These are phyloP conservation scores for Colletotrichum zoysiae DNA, from an alignment of 2,329 filamentous ascomycete species.

Conservation along the genomic window DNA sequence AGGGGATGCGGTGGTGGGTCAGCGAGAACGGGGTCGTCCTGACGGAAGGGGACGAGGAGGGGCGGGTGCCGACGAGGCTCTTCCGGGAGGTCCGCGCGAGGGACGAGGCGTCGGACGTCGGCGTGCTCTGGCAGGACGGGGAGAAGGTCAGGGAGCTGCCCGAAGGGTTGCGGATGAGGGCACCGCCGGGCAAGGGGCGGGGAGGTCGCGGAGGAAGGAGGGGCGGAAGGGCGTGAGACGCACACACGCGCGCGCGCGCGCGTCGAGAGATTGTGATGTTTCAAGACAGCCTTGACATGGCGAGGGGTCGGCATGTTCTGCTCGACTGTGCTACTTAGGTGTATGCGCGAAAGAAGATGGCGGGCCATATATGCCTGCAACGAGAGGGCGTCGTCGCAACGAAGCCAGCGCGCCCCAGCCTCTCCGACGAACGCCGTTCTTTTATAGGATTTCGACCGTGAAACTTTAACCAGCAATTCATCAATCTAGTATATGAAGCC, in stretches of 20 bases:
- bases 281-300: not conserved
- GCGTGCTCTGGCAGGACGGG: constrained; percentile 79
- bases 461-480: not conserved
- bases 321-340: not conserved
- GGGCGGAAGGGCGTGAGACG: constrained; percentile 40
- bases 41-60: constrained; percentile 69
- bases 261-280: not conserved
- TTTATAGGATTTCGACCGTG: not conserved
- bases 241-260: not conserved
- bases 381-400: too few relatives aligned
- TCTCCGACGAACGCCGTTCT: not conserved
- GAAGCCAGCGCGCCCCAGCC: not conserved
- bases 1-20: constrained; percentile 77
- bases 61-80: constrained; percentile 77
- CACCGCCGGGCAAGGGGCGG: constrained; percentile 63
- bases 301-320: not conserved
- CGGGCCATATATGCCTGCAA: not conserved
- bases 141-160: constrained; percentile 76
- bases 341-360: not conserved
- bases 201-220: constrained; percentile 53
- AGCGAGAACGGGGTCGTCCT: constrained; percentile 84
- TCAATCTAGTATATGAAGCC: not conserved
- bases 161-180: constrained; percentile 62
- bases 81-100: constrained; percentile 76
- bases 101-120: constrained; percentile 57